Conservation (phyloP, 2,329 filamentous ascomycete species). For the Pseudogymnoascus sp. region DNA sequence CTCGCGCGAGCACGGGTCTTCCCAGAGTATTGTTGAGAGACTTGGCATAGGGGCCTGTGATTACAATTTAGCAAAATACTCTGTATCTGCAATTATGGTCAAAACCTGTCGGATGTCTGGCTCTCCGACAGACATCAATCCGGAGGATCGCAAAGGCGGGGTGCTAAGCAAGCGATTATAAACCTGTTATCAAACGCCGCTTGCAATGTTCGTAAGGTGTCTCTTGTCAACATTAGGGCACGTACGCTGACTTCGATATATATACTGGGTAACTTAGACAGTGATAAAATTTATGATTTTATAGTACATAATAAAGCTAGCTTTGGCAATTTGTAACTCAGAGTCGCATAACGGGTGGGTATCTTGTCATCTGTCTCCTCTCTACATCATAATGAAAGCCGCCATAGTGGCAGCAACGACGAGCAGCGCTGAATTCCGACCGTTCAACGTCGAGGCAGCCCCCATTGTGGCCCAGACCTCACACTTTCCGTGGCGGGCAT, state of each 20-base stretch:
- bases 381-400: background rate
- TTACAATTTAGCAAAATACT: background rate
- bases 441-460: background rate
- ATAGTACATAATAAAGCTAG: background rate
- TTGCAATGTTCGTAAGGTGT: too few species aligned
- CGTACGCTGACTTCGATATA: too few species aligned
- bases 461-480: background rate
- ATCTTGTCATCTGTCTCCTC: background rate
- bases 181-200: too few species aligned
- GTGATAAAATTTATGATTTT: background rate
- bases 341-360: background rate
- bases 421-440: background rate
- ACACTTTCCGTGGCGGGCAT: background rate
- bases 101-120: background rate
- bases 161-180: constrained; percentile 37
- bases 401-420: background rate
- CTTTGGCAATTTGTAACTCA: background rate
- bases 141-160: constrained; percentile 44
- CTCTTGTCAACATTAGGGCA: too few species aligned
- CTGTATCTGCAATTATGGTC: background rate
- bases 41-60: background rate
- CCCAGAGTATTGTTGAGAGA: background rate
- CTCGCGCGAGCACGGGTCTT: background rate
- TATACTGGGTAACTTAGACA: too few species aligned
- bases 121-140: constrained; percentile 21